Base-by-base conservation (phyloP, 768 basidiomycete genomes). In the Hygrocybe punicea region DNA sequence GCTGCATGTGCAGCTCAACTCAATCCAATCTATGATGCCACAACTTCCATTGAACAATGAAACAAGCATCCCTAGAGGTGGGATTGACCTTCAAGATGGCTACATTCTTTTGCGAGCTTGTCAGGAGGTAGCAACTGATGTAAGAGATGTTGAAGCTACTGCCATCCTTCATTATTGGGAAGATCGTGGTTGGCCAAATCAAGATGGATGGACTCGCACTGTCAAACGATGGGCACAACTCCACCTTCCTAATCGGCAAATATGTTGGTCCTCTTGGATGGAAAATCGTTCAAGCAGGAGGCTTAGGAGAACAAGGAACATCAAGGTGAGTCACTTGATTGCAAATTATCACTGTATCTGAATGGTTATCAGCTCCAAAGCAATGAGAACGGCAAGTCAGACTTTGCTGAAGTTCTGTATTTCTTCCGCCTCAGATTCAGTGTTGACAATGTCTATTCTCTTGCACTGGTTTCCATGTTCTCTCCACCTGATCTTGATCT, bases 361-460 rank as follows among this genome's bases (percentile, higher is more conserved):
- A 55, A 14, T 3, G 21, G 11, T 35, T 14, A 16, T 16, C 17
- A 51, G 36, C n/a, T 54, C 47, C 3, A 10, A 4, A 9, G 49
- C 53, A 24, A 33, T 3, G 19, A 45, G 8, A 33, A 56, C 24
- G 45, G 48, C 16, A 36, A 39, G 19, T 1, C 34, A 7, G 44
- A 53, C 13, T 58, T 63, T n/a, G 65, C 55, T 1, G 68, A 70
- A 51, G 65, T 69, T 10, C 55, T 60, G n/a, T 70, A 55, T 42
- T 68, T 45, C 56, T 64, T 68, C 37, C 57, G 53, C 10, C 34
- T 60, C 6, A 29, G 42, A 9, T 16, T 53, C 2, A 29, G 46
- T 36, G 11, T 9, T n/a, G 45, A 57, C 6, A 14, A 56, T 1
- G n/a, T 8, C 39, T 21, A 34, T 14, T 17, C 54, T 6, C 51